These are phyloP conservation scores for Naganishia cerealis DNA, from an alignment of 1,284 basidiomycete species.

Conservation along the genomic window DNA sequence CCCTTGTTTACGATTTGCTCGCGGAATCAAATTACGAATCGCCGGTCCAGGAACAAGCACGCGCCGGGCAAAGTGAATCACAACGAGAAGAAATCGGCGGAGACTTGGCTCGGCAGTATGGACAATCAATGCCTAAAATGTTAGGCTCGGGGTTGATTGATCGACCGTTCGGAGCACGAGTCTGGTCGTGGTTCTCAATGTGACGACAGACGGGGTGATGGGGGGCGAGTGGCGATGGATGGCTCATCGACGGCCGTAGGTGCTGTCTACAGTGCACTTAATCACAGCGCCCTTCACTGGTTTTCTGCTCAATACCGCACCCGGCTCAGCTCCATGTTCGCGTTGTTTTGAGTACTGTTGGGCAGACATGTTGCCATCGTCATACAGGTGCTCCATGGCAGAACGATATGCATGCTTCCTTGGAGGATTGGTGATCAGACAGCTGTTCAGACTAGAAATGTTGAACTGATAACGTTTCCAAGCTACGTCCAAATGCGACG, in stretches of 20 bases:
- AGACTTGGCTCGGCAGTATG: not conserved
- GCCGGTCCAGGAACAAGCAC: conserved; percentile 1
- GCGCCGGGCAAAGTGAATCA: conserved; percentile 11
- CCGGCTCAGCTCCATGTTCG: too few species aligned
- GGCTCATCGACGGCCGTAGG: not conserved
- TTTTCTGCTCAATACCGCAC: too few species aligned
- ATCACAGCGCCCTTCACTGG: not conserved
- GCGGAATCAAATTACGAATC: conserved; percentile 30
- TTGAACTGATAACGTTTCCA: too few species aligned
- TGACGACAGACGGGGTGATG: too few species aligned
- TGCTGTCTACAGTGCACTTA: not conserved
- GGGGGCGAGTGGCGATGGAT: not conserved
- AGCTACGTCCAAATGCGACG: too few species aligned
- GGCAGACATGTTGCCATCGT: too few species aligned
- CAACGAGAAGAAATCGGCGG: conserved; percentile 1
- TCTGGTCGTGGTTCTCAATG: too few species aligned
- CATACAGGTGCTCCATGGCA: too few species aligned
- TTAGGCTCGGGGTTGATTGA: conserved; percentile 12
- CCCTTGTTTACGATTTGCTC: conserved; percentile 24
- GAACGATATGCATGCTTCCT: too few species aligned
- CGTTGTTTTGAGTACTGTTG: too few species aligned
- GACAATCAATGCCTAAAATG: conserved; percentile 1
- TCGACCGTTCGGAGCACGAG: not conserved
- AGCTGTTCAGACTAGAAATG: too few species aligned
- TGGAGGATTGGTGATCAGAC: too few species aligned